Percentiles rank a stretch among this genome's conserved stretches.
These are phyloP conservation scores for Phalaenopsis hybrid DNA, from an alignment of 116 monocot species.

Conservation along the genomic window DNA sequence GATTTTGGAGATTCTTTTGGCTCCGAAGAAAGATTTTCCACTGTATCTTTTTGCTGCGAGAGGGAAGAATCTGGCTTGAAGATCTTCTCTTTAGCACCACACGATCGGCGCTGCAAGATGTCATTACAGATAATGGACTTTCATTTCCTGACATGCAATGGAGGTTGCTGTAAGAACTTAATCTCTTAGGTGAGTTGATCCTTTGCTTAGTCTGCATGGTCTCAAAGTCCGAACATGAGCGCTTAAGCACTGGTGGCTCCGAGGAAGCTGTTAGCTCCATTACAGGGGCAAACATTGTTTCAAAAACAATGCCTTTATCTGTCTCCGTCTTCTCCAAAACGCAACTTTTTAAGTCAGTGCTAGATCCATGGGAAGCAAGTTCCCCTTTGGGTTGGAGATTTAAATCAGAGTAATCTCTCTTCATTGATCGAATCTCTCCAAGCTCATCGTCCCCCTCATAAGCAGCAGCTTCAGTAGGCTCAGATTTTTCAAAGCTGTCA, in stretches of 20 bases:
- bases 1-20: slow-evolving; percentile 67
- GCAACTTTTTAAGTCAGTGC: background rate
- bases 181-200: background rate
- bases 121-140: slow-evolving; percentile 36
- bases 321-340: slow-evolving; percentile 14
- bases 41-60: slow-evolving; percentile 87
- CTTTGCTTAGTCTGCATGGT: slow-evolving; percentile 16
- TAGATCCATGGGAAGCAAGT: slow-evolving; percentile 6
- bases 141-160: slow-evolving; percentile 2
- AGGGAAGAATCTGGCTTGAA: slow-evolving; percentile 85
- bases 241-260: slow-evolving; percentile 48
- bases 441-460: slow-evolving; percentile 71
- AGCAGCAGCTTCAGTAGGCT: slow-evolving; percentile 20
- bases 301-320: slow-evolving; percentile 24
- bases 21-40: slow-evolving; percentile 96
- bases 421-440: slow-evolving; percentile 45
- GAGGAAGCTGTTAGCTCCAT: slow-evolving; percentile 21
- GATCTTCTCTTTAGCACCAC: slow-evolving; percentile 82
- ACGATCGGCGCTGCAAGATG: slow-evolving; percentile 59
- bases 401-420: slow-evolving; percentile 44
- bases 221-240: slow-evolving; percentile 92
- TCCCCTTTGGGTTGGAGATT: slow-evolving; percentile 31
- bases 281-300: slow-evolving; percentile 36
- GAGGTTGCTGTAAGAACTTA: slow-evolving; percentile 3
- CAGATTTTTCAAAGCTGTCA: slow-evolving; percentile 6